Base-by-base conservation (phyloP, 164 flowering plant species). In the Stephania japonica region DNA sequence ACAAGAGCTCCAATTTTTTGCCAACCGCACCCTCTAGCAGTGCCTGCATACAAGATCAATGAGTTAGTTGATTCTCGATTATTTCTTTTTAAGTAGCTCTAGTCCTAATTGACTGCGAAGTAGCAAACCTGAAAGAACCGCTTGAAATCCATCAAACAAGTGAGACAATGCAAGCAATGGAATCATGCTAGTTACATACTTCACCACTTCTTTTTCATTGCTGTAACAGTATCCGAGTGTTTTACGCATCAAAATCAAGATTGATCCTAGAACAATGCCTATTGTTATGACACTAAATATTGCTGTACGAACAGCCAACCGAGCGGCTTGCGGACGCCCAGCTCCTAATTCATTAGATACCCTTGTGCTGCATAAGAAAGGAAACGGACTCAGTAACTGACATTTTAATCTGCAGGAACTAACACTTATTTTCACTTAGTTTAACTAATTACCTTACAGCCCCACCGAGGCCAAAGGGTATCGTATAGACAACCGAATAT, bases 341-440 rank as follows among this genome's bases (percentile, higher is more conserved):
- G 97, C 93, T 38, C 98, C 95, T 68, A 91, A 74, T 75, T 91
- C 97, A 72, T 93, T 93, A 41, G 97, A 91, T 9, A 91, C 92
- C 70, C 98, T 75, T 50, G 97, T 90, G 77, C 98, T 93, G 74
- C 1, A 44, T 21, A 73, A 9, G 19, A 69, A 21, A 76, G 41
- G 9, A 59, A 12, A 4, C 27, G 49, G n/a, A 70, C 18, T 43
- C n/a, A 32, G 38, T 32, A 32, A 32, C 38, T 32, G 4, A 32
- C 38, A 32, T 32, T 32, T 32, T 32, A 32, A 32, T 32, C 38
- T 32, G 38, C 38, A 32, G 4, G 38, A 32, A 32, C 38, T 32
- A 32, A 32, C 4, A 4, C 38, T 32, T 32, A 32, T 32, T 32
- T 32, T 11, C 41, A 23, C 67, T 50, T 19, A 64, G 65, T 23